A percentile compares a stretch with the other conserved stretches of the same genome.
Evolutionary conservation across 768 basidiomycete species (phyloP).

Genomic region (Podaxis pistillaris): DNA sequence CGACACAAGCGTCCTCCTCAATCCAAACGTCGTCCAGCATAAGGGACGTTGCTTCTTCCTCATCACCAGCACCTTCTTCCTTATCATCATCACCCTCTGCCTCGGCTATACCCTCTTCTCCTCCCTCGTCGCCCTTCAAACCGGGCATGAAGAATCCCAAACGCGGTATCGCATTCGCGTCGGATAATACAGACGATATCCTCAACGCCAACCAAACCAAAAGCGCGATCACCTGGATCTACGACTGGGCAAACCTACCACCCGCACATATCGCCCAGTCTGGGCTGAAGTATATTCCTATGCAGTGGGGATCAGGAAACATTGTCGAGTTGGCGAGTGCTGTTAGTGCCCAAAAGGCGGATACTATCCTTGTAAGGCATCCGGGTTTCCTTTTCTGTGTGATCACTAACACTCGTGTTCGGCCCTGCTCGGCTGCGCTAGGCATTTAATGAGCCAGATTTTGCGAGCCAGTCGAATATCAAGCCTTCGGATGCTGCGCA

Average conservation of each 20-base stretch:
- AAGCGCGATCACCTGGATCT: conserved; percentile 48
- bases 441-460: conserved; percentile 55
- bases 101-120: conserved; percentile 5
- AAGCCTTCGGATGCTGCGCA: conserved; percentile 42
- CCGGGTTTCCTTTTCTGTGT: background rate
- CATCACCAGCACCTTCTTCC: background rate
- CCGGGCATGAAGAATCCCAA: conserved; percentile 37
- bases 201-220: conserved; percentile 43
- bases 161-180: conserved; percentile 45
- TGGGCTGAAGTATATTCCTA: conserved; percentile 46
- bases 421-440: conserved; percentile 13
- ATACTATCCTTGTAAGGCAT: conserved; percentile 42
- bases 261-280: conserved; percentile 42
- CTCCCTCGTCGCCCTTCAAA: conserved; percentile 17
- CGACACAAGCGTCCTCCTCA: background rate
- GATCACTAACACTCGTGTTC: conserved; percentile 33
- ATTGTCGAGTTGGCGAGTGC: conserved; percentile 37
- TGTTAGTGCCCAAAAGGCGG: conserved; percentile 45
- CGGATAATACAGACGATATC: conserved; percentile 39
- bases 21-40: background rate
- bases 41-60: conserved; percentile 17
- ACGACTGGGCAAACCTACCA: conserved; percentile 49
- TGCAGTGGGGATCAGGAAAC: conserved; percentile 49
- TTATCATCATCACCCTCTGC: background rate
- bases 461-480: conserved; percentile 45